Conservation (phyloP, 1,284 basidiomycete genomes). For the Pisolithus thermaeus region DNA sequence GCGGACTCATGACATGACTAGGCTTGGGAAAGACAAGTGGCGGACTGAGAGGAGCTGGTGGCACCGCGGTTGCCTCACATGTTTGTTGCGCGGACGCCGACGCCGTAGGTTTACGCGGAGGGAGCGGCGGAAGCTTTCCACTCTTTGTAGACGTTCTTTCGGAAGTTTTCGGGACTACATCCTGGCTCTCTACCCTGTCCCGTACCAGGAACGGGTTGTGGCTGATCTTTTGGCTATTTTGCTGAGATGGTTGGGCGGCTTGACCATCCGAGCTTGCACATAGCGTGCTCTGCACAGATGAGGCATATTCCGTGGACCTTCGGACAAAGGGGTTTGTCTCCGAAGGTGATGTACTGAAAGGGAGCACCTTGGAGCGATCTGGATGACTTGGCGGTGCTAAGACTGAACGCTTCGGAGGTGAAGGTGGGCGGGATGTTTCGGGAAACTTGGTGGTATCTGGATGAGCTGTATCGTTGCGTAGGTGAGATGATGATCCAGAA, state of each 20-base stretch:
- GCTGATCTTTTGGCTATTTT: conserved; percentile 20
- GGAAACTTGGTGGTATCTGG: conserved; percentile 8
- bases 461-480: conserved; percentile 13
- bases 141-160: conserved; percentile 10
- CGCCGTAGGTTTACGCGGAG: conserved; percentile 29
- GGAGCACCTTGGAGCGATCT: conserved; percentile 7
- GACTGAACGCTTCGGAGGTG: conserved; percentile 17
- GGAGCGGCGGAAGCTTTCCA: conserved; percentile 26
- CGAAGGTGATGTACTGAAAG: background rate
- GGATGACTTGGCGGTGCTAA: conserved; percentile 20
- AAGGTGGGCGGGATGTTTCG: conserved; percentile 9
- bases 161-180: background rate
- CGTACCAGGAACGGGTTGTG: conserved; percentile 27
- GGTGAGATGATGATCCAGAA: conserved; percentile 7
- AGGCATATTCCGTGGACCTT: conserved; percentile 15
- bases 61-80: conserved; percentile 11
- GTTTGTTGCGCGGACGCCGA: conserved; percentile 17
- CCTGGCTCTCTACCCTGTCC: conserved; percentile 12
- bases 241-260: conserved; percentile 18
- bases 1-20: conserved; percentile 43
- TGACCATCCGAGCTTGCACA: conserved; percentile 15
- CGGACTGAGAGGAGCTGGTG: conserved; percentile 5
- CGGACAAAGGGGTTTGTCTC: conserved; percentile 24
- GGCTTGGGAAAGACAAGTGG: conserved; percentile 20
- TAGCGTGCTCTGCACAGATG: background rate